Percentiles rank a stretch among this genome's conserved stretches.
Conservation (phyloP, 176 grass and related monocot species). For the Bonia amplexicaulis region DNA sequence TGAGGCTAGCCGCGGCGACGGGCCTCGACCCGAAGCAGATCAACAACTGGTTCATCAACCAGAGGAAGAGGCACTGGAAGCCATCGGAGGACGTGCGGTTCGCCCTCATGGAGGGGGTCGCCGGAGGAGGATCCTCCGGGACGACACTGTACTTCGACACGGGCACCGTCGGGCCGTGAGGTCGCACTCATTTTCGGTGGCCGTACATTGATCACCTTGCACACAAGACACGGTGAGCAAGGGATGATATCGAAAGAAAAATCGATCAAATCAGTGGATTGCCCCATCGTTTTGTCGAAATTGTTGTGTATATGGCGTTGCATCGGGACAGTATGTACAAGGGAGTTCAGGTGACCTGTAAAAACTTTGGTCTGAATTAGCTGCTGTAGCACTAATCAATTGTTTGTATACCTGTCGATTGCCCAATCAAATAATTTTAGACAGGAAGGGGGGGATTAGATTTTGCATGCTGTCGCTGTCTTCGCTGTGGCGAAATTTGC, state of each 20-base stretch:
- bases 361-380: constrained; percentile 6
- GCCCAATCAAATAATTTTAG: neutral
- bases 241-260: neutral
- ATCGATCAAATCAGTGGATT: neutral
- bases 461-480: neutral
- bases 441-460: neutral
- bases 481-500: constrained; percentile 23
- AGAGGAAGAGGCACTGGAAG: constrained; percentile 94
- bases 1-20: constrained; percentile 58
- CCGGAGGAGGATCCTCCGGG: constrained; percentile 42
- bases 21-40: constrained; percentile 89
- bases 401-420: neutral
- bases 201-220: neutral
- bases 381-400: neutral
- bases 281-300: constrained; percentile 12
- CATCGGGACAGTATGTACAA: neutral
- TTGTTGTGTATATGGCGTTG: constrained; percentile 43
- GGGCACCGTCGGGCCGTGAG: constrained; percentile 61
- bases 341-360: constrained; percentile 25
- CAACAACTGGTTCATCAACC: constrained; percentile 99
- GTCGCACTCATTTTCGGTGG: neutral
- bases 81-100: constrained; percentile 88
- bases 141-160: constrained; percentile 87
- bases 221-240: neutral
- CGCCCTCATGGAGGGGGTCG: constrained; percentile 73